These are phyloP conservation scores for Nakazawaea anatomiae DNA, from an alignment of 805 yeast species.

Conservation along the genomic window DNA sequence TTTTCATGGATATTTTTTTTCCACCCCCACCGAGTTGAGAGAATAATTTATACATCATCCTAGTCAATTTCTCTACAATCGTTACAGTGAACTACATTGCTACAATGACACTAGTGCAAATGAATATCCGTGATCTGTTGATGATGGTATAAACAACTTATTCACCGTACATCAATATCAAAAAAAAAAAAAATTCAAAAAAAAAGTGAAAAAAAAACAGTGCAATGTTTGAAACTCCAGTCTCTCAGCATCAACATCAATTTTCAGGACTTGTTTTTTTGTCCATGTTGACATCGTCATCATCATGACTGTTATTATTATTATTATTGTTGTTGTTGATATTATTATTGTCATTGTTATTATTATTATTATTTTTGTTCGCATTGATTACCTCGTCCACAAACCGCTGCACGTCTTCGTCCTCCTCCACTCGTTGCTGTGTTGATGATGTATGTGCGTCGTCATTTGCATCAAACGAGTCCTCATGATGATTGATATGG, in stretches of 20 bases:
- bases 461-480: background rate
- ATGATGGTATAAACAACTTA: conserved; percentile 7
- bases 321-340: too few relatives aligned
- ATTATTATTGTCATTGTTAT: background rate
- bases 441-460: background rate
- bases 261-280: background rate
- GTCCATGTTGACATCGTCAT: background rate
- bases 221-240: too few relatives aligned
- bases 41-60: too few relatives aligned
- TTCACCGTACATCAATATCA: conserved; percentile 21
- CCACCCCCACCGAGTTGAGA: too few relatives aligned
- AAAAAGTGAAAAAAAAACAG: too few relatives aligned
- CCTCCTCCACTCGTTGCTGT: conserved; percentile 11
- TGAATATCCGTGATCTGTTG: too few relatives aligned
- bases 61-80: too few relatives aligned
- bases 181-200: too few relatives aligned
- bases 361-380: too few relatives aligned
- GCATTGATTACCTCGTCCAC: background rate
- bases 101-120: too few relatives aligned
- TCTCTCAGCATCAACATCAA: conserved; percentile 9
- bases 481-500: background rate
- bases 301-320: background rate
- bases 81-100: too few relatives aligned
- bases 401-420: conserved; percentile 24
- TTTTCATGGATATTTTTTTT: too few relatives aligned